These are phyloP conservation scores for Neofusicoccum umdonicola DNA, from an alignment of 2,329 filamentous ascomycete species.

Conservation along the genomic window DNA sequence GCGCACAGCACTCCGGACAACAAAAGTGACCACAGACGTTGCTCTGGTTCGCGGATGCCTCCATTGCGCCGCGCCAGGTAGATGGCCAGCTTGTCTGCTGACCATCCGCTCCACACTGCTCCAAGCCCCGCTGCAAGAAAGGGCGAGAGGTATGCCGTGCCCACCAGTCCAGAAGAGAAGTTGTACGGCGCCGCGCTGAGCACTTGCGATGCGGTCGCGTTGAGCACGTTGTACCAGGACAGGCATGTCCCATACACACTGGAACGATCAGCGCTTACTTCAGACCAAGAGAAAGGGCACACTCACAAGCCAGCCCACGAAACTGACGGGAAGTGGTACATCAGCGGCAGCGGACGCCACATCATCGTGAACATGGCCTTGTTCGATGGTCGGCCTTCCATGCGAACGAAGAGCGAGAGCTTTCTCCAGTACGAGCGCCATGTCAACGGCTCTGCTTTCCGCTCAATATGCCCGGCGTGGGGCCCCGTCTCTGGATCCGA, in stretches of 20 bases:
- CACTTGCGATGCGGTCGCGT: constrained; percentile 41
- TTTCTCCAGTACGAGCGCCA: constrained; percentile 32
- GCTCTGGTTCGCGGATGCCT: constrained; percentile 41
- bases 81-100: constrained; percentile 36
- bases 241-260: constrained; percentile 36
- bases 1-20: constrained; percentile 43
- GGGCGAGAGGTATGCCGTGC: constrained; percentile 36
- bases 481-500: neutral
- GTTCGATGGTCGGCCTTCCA: neutral
- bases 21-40: constrained; percentile 40
- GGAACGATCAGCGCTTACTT: neutral
- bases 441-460: neutral
- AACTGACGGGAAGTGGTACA: constrained; percentile 33
- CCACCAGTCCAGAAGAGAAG: constrained; percentile 38
- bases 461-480: no score
- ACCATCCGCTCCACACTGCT: constrained; percentile 32
- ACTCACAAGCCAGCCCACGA: constrained; percentile 37
- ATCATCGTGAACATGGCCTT: constrained; percentile 33
- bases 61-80: constrained; percentile 36
- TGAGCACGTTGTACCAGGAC: constrained; percentile 45
- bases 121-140: constrained; percentile 29
- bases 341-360: constrained; percentile 3
- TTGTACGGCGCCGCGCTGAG: constrained; percentile 33
- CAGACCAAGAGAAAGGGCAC: neutral
- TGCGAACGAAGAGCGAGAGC: constrained; percentile 30